Conservation (phyloP, 305 asterid genomes). For the Fraxinus paxiana region DNA sequence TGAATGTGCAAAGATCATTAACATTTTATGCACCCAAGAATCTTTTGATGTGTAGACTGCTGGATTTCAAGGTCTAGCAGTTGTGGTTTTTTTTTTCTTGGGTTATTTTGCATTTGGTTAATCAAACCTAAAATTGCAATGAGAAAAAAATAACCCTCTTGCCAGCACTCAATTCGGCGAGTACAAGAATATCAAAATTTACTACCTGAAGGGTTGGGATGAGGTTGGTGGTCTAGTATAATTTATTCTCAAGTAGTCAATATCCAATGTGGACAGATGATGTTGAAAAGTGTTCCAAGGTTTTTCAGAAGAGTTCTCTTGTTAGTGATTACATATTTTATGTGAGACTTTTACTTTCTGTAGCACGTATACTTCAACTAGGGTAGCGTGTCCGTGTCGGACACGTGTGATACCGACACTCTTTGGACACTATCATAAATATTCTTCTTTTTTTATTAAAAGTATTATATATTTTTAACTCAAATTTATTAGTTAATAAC, state of each 20-base stretch:
- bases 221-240: background rate
- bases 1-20: background rate
- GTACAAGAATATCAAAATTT: background rate
- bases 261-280: background rate
- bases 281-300: background rate
- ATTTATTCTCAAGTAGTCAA: background rate
- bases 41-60: conserved; percentile 1
- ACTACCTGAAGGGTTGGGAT: background rate
- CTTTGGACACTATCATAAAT: background rate
- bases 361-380: background rate
- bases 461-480: background rate
- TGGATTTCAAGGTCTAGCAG: background rate
- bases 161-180: background rate
- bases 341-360: background rate
- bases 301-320: background rate
- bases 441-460: no score
- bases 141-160: background rate
- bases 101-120: background rate
- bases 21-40: background rate
- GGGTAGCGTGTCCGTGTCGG: background rate
- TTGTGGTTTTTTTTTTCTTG: background rate
- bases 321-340: background rate
- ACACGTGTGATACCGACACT: background rate
- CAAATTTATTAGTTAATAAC: background rate
- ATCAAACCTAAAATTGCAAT: background rate